Base-by-base conservation (phyloP, 2,329 filamentous ascomycete genomes). In the Venturia pyrina region DNA sequence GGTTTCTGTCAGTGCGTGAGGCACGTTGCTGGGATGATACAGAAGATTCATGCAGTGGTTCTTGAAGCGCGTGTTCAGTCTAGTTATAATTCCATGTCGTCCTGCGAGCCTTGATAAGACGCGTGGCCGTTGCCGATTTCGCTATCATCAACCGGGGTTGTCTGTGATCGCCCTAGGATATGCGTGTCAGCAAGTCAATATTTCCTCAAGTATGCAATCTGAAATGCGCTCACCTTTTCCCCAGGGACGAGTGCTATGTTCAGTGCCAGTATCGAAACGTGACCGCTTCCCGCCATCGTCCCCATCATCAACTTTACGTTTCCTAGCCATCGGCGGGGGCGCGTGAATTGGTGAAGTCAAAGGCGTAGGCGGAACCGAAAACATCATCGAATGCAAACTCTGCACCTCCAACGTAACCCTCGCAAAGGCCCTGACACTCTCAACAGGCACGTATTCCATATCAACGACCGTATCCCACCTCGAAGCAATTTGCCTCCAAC, bases 371-470 rank as follows among this genome's bases (percentile, higher is more conserved):
- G 53, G 32, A 19, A 59, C 53, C n/a, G 28, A 32, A 37, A 59
- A 59, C 28, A 59, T 21, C 4, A 15, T 11, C 15, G 53, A 37
- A 3, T n/a, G 5, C 32, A 37, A 37, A 21, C 10, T 59, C 60
- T 60, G 48, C n/a, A 34, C 53, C 5, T n/a, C 37, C 32, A 59
- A 17, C 1, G 50, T 65, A 4, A 59, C 32, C 24, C n/a, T 43
- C 43, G 63, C 37, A 41, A 43, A 24, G 2, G 63, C 48, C 15
- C 63, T 48, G 28, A 60, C 63, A 34, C 37, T 57, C 19, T 59
- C 53, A 21, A 53, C 24, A n/a, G 63, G 63, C 2, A 65, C 63
- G 40, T 57, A 60, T 8, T 28, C 37, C 63, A 65, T 65, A 53
- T 65, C 63, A 11, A 65, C 37, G 32, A 24, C 63, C 21, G 10